These are phyloP conservation scores for Trematosphaeria pertusa DNA, from an alignment of 2,329 filamentous ascomycete species.

Conservation along the genomic window DNA sequence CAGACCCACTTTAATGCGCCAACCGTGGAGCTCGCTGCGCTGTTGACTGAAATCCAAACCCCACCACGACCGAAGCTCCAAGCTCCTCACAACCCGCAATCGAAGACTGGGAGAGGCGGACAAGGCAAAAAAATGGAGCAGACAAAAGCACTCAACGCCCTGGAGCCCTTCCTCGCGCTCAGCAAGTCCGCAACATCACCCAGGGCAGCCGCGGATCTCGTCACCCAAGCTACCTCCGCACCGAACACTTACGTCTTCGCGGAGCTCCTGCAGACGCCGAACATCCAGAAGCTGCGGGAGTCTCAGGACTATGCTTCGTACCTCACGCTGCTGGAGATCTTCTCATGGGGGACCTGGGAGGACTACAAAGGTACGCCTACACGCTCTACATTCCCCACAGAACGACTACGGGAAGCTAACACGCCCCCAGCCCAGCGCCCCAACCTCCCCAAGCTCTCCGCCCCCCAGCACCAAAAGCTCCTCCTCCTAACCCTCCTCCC, in stretches of 20 bases:
- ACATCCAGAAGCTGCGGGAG: conserved; percentile 74
- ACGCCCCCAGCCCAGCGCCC: conserved; percentile 43
- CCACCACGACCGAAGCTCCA: conserved; percentile 5
- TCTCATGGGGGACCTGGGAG: conserved; percentile 89
- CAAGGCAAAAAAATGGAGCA: conserved; percentile 72
- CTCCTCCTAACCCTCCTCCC: conserved; percentile 88
- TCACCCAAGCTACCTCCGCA: conserved; percentile 86
- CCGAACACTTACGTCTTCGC: conserved; percentile 91
- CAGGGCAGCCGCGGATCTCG: conserved; percentile 82
- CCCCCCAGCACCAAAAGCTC: conserved; percentile 81
- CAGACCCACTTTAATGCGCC: background rate
- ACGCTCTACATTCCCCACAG: conserved; percentile 1
- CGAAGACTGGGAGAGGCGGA: too few relatives aligned
- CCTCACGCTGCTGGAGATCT: conserved; percentile 80
- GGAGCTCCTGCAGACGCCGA: conserved; percentile 83
- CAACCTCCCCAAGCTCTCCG: conserved; percentile 73
- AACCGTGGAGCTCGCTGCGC: background rate
- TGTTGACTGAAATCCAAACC: conserved; percentile 3
- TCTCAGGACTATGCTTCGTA: conserved; percentile 69
- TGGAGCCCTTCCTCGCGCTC: conserved; percentile 87
- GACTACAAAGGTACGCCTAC: conserved; percentile 68
- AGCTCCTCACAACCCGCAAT: background rate
- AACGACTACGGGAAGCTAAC: conserved; percentile 1
- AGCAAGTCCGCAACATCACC: conserved; percentile 85
- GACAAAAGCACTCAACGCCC: conserved; percentile 65